Evolutionary conservation across 257 asterid genomes (phyloP), one percentile per base, ranked within the genome.

Genomic region (Capsicum pubescens): DNA sequence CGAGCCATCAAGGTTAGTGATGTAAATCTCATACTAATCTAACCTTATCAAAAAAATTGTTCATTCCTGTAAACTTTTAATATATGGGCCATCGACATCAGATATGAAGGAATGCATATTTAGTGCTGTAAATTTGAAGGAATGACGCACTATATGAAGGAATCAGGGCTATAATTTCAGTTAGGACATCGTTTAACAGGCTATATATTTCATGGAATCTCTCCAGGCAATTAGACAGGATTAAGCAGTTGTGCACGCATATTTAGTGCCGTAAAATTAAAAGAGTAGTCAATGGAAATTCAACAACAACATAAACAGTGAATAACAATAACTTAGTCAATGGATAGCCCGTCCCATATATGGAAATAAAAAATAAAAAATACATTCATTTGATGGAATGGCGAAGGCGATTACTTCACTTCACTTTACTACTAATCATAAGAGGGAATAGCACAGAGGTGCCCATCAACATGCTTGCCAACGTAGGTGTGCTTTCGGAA

Each of bases 1-100:
- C 17, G 92, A 91, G 79, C 87, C 90, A 82, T 88, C 97, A 52
- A 76, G 81, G 81, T 76, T 52, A 76, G 81, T 26, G 21, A 50
- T 48, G 81, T 21, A 72, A 19, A 74, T 11, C 44, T 74, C 44
- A 7, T 21, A 50, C 59, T 21, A 15, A 12, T 12, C 44, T 50
- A 39, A 50, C 61, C 8, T 74, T 60, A 1, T 74, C 50, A 42
- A 74, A 42, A 74, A 42, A 74, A 21, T 50, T 74, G 60, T 52
- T 74, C 52, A 50, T 74, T 21, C 8, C 44, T 50, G 81, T 21
- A 3, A 7, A 74, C 46, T 74, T 52, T 72, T 11, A 74, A 35
- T 7, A 66, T 36, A 6, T 6, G 50, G 76, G 50, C 10, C 14
- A 14, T 67, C 12, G 9, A 67, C 50, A 14, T 17, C 44, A 39